Conservation (phyloP, 2,329 filamentous ascomycete genomes). For the Botrytis sinoallii region DNA sequence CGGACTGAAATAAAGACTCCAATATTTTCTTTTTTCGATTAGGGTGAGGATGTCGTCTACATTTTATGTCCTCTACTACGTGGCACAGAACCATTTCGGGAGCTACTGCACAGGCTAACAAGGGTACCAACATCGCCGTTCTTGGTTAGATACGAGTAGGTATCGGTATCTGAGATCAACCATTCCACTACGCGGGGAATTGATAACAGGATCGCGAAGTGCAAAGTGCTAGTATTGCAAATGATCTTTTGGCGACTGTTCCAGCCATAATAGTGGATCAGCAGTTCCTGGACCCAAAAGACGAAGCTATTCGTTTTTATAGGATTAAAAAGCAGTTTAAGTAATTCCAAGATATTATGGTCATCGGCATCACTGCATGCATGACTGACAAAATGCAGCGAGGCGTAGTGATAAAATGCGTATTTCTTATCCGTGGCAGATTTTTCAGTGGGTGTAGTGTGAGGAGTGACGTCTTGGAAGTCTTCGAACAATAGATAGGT, state of each 20-base stretch:
- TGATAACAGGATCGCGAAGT: not conserved
- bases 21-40: not conserved
- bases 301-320: not conserved
- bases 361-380: no score
- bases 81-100: not conserved
- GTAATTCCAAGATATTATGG: no score
- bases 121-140: not conserved
- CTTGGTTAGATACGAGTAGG: not conserved
- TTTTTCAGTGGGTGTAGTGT: no score
- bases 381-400: no score
- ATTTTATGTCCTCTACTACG: accelerated
- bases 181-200: not conserved
- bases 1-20: not conserved
- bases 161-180: not conserved
- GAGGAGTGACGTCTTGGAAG: not conserved
- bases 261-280: no score
- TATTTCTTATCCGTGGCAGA: no score
- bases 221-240: not conserved
- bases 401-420: no score
- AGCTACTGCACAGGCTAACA: not conserved
- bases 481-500: not conserved
- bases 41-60: not conserved
- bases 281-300: not conserved
- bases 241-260: no score
- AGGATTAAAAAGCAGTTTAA: not conserved